Evolutionary conservation across 345 rosid species (phyloP).

Genomic region (Arabidopsis suecica): DNA sequence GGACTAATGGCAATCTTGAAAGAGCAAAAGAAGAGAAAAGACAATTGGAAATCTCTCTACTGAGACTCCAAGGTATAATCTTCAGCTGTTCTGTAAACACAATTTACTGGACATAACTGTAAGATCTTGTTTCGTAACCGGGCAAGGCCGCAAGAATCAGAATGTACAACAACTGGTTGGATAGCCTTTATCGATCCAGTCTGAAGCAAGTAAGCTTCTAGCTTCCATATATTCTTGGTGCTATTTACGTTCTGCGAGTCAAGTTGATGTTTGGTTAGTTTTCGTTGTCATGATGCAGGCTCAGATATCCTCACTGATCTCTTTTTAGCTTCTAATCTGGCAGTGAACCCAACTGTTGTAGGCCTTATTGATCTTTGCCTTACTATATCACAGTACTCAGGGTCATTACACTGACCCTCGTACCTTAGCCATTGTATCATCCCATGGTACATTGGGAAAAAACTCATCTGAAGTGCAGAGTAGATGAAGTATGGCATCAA

Average conservation of each 20-base stretch:
- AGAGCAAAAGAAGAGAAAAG: conserved; percentile 28
- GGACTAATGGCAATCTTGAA: conserved; percentile 24
- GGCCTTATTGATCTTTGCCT: conserved; percentile 78
- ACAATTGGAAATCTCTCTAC: conserved; percentile 18
- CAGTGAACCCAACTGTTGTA: conserved; percentile 77
- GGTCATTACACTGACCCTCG: conserved; percentile 69
- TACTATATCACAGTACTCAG: conserved; percentile 73
- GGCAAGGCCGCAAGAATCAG: conserved; percentile 35
- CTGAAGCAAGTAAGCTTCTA: conserved; percentile 28
- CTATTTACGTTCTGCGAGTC: conserved; percentile 40
- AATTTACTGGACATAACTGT: conserved; percentile 2
- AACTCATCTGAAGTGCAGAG: conserved; percentile 69
- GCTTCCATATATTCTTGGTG: conserved; percentile 21
- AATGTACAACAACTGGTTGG: conserved; percentile 36
- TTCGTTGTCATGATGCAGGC: conserved; percentile 32
- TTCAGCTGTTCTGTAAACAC: conserved; percentile 34
- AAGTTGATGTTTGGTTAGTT: conserved; percentile 2
- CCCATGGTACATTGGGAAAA: conserved; percentile 94
- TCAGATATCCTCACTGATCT: conserved; percentile 44
- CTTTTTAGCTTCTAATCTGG: conserved; percentile 49
- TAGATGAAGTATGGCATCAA: conserved; percentile 71
- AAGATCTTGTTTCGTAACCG: conserved; percentile 8
- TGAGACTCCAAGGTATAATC: conserved; percentile 27
- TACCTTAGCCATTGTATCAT: conserved; percentile 86
- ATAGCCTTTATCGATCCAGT: conserved; percentile 24